phyloP scores from a whole-genome alignment of 805 yeast genomes.

The Isabelozyma rhagii region DNA sequence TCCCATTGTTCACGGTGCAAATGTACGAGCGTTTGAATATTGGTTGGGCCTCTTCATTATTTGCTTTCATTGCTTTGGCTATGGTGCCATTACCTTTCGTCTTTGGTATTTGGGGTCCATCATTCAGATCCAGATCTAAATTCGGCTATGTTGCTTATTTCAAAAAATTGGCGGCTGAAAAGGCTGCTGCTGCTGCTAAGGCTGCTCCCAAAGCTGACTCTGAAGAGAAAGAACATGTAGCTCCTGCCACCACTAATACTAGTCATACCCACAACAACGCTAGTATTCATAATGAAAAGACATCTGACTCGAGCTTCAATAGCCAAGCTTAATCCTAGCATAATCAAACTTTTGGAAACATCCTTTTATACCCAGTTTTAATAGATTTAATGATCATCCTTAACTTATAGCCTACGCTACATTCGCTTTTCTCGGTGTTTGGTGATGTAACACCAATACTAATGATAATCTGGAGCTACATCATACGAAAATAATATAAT shows the following conservation, averaged over 20 bases:
- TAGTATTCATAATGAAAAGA: background rate
- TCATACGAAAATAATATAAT: too few relatives aligned
- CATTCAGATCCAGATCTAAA: conserved; percentile 52
- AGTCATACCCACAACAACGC: background rate
- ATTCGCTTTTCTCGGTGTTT: background rate
- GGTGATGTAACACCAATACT: too few relatives aligned
- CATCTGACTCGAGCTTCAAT: background rate
- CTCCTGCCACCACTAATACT: background rate
- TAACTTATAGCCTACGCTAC: background rate
- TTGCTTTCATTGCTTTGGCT: conserved; percentile 63
- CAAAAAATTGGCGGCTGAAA: conserved; percentile 2
- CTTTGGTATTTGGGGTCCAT: conserved; percentile 57
- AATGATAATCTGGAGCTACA: too few relatives aligned
- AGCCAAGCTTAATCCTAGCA: background rate
- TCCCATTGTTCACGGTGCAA: conserved; percentile 83
- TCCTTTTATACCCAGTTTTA: too few relatives aligned
- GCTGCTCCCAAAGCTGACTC: conserved; percentile 8
- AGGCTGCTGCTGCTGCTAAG: conserved; percentile 2
- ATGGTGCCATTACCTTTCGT: conserved; percentile 76
- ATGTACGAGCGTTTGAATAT: conserved; percentile 71
- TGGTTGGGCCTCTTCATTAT: conserved; percentile 76
- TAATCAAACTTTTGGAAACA: too few relatives aligned
- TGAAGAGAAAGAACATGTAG: background rate
- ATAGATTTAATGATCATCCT: too few relatives aligned
- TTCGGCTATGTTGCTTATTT: conserved; percentile 55